These are phyloP conservation scores for Tetrapisispora taiwanensis DNA, from an alignment of 805 yeast species.

Conservation along the genomic window DNA sequence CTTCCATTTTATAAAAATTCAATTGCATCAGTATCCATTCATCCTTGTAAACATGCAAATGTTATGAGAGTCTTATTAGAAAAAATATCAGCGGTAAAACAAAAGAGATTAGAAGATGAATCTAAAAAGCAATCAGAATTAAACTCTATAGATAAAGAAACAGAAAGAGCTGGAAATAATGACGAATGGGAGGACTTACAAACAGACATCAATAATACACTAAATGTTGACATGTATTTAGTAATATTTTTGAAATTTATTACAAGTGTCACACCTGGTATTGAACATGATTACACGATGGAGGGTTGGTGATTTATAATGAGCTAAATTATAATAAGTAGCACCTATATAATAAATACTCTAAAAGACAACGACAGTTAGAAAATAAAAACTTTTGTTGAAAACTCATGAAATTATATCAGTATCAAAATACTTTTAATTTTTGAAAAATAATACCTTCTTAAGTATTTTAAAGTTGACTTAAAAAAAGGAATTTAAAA, in stretches of 20 bases:
- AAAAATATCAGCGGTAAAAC: slow-evolving; percentile 48
- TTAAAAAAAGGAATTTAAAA: too few relatives aligned
- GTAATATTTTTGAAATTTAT: slow-evolving; percentile 86
- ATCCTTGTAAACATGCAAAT: slow-evolving; percentile 90
- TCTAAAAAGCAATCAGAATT: slow-evolving; percentile 34
- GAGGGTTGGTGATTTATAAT: slow-evolving; percentile 53
- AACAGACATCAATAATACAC: slow-evolving; percentile 34
- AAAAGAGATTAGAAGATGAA: slow-evolving; percentile 34
- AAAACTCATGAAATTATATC: too few relatives aligned
- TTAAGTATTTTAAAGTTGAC: too few relatives aligned
- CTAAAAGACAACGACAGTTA: too few relatives aligned
- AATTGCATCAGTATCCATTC: slow-evolving; percentile 63
- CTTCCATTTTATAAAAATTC: slow-evolving; percentile 77
- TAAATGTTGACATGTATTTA: slow-evolving; percentile 85
- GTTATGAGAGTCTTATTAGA: slow-evolving; percentile 87
- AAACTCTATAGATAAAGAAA: slow-evolving; percentile 5
- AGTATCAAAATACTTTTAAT: too few relatives aligned
- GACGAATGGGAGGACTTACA: slow-evolving; percentile 54
- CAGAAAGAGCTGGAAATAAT: slow-evolving; percentile 14
- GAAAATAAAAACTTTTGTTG: too few relatives aligned
- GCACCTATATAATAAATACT: neutral
- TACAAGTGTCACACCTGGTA: slow-evolving; percentile 95
- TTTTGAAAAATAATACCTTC: too few relatives aligned
- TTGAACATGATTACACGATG: slow-evolving; percentile 98
- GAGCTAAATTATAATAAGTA: neutral